A percentile compares a stretch with the other conserved stretches of the same genome.
These are phyloP conservation scores for Colletotrichum aenigma DNA, from an alignment of 2,329 filamentous ascomycete genomes.

Conservation along the genomic window DNA sequence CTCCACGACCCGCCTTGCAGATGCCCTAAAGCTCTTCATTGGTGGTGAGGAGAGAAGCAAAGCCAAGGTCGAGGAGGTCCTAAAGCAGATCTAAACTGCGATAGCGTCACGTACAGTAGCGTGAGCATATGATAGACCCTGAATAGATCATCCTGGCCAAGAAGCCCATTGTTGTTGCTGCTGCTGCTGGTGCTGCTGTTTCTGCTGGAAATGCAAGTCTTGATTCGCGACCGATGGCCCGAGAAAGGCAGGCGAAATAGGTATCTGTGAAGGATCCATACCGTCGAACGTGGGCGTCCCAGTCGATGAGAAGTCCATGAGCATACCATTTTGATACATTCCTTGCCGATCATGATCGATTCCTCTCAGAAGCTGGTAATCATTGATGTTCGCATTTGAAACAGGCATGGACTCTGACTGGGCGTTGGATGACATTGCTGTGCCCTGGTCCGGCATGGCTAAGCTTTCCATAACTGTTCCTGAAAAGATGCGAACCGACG, in stretches of 20 bases:
- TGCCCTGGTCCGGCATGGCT: neutral
- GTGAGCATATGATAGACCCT: neutral
- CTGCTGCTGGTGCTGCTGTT: neutral
- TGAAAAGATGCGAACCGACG: neutral
- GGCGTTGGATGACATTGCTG: neutral
- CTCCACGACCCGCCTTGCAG: conserved; percentile 37
- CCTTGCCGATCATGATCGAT: neutral
- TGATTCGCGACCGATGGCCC: neutral
- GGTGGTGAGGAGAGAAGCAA: conserved; percentile 41
- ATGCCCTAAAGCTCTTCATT: conserved; percentile 45
- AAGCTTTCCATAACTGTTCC: neutral
- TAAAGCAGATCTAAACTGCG: conserved; percentile 24
- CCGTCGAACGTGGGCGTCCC: neutral
- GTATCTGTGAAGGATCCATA: neutral
- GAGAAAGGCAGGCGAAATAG: neutral
- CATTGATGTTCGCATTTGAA: neutral
- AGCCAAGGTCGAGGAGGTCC: conserved; percentile 37
- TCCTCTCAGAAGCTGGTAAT: neutral
- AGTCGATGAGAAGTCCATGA: neutral
- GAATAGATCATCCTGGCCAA: conserved; percentile 1
- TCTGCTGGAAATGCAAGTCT: neutral
- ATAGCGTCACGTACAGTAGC: neutral
- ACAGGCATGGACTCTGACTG: neutral
- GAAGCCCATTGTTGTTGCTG: conserved; percentile 7
- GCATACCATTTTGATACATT: neutral